Conservation (phyloP, 1,139 yeast genomes). For the Wickerhamomyces sp. region DNA sequence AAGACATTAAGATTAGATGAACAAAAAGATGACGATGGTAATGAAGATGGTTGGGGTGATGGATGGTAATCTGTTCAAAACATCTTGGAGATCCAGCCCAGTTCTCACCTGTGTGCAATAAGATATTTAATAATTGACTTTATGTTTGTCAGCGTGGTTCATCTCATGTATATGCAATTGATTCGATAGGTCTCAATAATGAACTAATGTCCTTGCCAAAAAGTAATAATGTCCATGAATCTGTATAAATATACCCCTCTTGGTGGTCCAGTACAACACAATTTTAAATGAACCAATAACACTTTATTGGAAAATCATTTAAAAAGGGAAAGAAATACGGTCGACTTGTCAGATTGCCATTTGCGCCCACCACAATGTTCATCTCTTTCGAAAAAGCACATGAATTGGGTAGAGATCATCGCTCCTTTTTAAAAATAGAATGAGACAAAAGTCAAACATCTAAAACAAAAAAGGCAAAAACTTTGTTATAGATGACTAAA, state of each 20-base stretch:
- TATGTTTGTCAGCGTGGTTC: too few relatives aligned
- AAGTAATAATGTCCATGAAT: too few relatives aligned
- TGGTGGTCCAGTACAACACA: too few relatives aligned
- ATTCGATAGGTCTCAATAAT: too few relatives aligned
- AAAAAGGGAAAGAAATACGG: slow-evolving; percentile 13
- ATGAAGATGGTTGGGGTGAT: slow-evolving; percentile 55
- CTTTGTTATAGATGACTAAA: slow-evolving; percentile 63
- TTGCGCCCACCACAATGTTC: slow-evolving; percentile 87
- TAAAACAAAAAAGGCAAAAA: slow-evolving; percentile 24
- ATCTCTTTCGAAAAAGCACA: slow-evolving; percentile 88
- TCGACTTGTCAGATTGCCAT: slow-evolving; percentile 98
- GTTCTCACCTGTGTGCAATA: too few relatives aligned
- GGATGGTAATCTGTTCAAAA: too few relatives aligned
- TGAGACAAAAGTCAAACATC: slow-evolving; percentile 9
- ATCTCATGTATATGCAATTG: too few relatives aligned
- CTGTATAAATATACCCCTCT: too few relatives aligned
- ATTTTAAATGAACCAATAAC: slow-evolving; percentile 17
- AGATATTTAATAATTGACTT: too few relatives aligned
- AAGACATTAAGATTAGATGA: too few relatives aligned
- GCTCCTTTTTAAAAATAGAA: slow-evolving; percentile 92
- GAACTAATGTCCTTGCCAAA: too few relatives aligned
- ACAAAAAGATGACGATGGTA: slow-evolving; percentile 33
- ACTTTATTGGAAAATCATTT: slow-evolving; percentile 16
- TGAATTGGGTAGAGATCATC: slow-evolving; percentile 97
- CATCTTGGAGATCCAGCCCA: too few relatives aligned